phyloP scores from a whole-genome alignment of 1,139 yeast genomes.

The Keqinozyma sinolaborantium region DNA sequence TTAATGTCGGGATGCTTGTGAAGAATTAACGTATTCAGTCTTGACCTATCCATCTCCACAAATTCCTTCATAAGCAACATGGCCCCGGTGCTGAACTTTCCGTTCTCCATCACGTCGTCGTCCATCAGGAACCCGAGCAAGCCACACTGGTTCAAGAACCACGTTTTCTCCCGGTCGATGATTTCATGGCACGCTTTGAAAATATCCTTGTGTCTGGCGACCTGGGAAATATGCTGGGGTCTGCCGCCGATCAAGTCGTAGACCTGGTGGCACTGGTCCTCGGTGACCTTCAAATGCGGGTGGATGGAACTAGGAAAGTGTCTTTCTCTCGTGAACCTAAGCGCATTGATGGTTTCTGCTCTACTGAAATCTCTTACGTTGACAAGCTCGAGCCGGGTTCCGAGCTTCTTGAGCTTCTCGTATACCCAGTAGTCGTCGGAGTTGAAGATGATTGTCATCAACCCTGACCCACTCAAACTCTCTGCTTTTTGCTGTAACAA shows the following conservation, averaged over 20 bases:
- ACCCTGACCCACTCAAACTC: conserved; percentile 68
- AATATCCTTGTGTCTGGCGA: conserved; percentile 62
- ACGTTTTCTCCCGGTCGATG: conserved; percentile 77
- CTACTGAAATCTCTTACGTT: conserved; percentile 67
- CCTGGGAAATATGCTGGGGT: conserved; percentile 78
- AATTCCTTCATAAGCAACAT: conserved; percentile 72
- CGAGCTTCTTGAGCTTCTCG: conserved; percentile 68
- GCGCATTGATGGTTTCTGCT: conserved; percentile 52
- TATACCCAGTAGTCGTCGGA: conserved; percentile 88
- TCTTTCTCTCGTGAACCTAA: conserved; percentile 49
- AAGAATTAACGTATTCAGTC: conserved; percentile 27
- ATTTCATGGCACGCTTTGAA: conserved; percentile 64
- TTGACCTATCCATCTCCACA: conserved; percentile 60
- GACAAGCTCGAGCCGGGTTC: conserved; percentile 71
- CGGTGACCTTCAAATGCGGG: conserved; percentile 33
- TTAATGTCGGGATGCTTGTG: conserved; percentile 14
- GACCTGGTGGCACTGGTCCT: conserved; percentile 46
- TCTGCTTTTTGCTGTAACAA: conserved; percentile 83
- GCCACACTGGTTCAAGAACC: conserved; percentile 85
- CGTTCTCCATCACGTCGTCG: conserved; percentile 85
- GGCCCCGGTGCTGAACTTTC: conserved; percentile 74
- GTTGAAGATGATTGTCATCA: conserved; percentile 73
- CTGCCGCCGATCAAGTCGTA: conserved; percentile 80
- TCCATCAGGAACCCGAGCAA: conserved; percentile 76
- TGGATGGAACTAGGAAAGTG: conserved; percentile 32